Base-by-base conservation (phyloP, 495 filamentous ascomycete genomes). In the Peziza echinospora region DNA sequence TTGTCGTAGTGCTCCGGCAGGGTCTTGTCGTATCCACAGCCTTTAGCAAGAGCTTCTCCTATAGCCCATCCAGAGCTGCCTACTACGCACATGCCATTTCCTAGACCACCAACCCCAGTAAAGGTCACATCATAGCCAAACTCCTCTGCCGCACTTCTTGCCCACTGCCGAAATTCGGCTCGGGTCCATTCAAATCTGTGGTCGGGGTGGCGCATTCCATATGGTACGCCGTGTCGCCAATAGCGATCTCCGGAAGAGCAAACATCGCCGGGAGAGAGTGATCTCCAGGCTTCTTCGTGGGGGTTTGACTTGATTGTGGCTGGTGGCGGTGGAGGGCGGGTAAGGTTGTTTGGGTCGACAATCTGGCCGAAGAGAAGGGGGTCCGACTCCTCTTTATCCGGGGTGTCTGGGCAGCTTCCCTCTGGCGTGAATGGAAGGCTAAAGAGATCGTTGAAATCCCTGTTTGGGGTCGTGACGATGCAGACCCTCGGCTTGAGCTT, bases 121-220 rank as follows among this genome's bases (percentile, higher is more conserved):
- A 60, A 59, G 2, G 34, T 28, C 10, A 60, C 57, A 19, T 49
- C 49, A 10, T 60, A 60, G n/a, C 57, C 56, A 28, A 44, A 59
- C 7, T 49, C 26, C 0, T 47, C 50, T 5, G 56, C 57, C 5
- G 45, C 45, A 2, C 41, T 30, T 9, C 41, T 39, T 7, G 57
- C 57, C 57, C 57, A 60, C 8, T 26, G 41, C 3, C 53, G 50
- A 26, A 60, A 60, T 39, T 60, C 56, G 11, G 41, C 13, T 7
- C 53, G 45, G 9, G 53, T 59, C 57, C 57, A 60, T 34, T 60
- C 57, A 25, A 60, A 60, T 9, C 56, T 49, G 26, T 60, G 57
- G 30, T 60, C 57, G 22, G 52, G 50, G 30, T 60, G 57, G 16
- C 57, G 49, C 57, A 60, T 60, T 1, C 45, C 41, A 41, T 60